These are phyloP conservation scores for Begonia masoniana DNA, from an alignment of 306 rosid genomes.

Conservation along the genomic window DNA sequence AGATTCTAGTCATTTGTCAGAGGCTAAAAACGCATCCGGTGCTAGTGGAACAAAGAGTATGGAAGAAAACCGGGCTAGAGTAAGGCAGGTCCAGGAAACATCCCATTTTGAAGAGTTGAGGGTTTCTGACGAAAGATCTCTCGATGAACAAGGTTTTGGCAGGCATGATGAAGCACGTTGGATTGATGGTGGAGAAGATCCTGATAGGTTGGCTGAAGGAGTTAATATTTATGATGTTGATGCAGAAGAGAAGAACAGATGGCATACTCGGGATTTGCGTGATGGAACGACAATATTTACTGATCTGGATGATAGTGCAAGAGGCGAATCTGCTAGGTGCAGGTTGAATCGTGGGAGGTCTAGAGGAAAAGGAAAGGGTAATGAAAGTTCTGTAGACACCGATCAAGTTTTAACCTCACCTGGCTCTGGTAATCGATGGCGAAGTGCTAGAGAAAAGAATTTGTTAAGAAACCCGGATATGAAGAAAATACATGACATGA, in stretches of 20 bases:
- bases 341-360: slow-evolving; percentile 60
- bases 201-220: slow-evolving; percentile 43
- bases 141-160: slow-evolving; percentile 47
- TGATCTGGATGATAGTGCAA: slow-evolving; percentile 58
- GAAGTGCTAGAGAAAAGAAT: slow-evolving; percentile 53
- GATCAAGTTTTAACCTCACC: slow-evolving; percentile 56
- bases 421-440: slow-evolving; percentile 62
- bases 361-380: slow-evolving; percentile 65
- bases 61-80: slow-evolving; percentile 68
- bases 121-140: slow-evolving; percentile 47
- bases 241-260: slow-evolving; percentile 52
- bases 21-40: slow-evolving; percentile 44
- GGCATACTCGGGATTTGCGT: slow-evolving; percentile 44
- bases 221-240: slow-evolving; percentile 27
- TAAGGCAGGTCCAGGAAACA: slow-evolving; percentile 62
- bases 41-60: slow-evolving; percentile 39
- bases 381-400: slow-evolving; percentile 58
- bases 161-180: slow-evolving; percentile 49
- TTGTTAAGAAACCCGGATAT: slow-evolving; percentile 32
- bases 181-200: slow-evolving; percentile 40
- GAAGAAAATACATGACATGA: slow-evolving; percentile 47
- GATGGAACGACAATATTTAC: slow-evolving; percentile 59
- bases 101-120: slow-evolving; percentile 54
- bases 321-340: slow-evolving; percentile 75
- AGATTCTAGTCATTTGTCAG: slow-evolving; percentile 51